These are phyloP conservation scores for Heliosperma pusillum DNA, from an alignment of 148 eudicot species.

Conservation along the genomic window DNA sequence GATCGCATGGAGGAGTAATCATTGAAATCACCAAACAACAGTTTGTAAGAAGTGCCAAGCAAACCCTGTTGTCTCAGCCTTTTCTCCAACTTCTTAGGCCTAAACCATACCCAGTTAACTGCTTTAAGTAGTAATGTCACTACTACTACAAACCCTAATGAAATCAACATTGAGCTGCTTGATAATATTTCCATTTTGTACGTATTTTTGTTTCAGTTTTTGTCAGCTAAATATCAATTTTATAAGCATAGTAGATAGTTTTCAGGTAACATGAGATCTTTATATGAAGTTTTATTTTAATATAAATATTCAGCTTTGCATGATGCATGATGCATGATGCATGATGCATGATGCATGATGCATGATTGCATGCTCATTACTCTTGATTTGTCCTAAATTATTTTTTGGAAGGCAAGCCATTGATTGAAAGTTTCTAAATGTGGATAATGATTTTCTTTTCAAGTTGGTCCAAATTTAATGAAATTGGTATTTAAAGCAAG, in stretches of 20 bases:
- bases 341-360: no score
- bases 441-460: no score
- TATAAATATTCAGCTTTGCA: no score
- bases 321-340: no score
- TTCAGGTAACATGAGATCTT: no score
- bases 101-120: constrained; percentile 31
- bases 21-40: constrained; percentile 29
- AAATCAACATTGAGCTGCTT: constrained; percentile 4
- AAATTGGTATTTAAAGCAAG: no score
- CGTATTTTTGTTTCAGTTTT: no score
- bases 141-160: constrained; percentile 6
- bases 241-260: neutral
- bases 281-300: no score
- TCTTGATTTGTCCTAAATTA: no score
- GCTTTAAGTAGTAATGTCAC: constrained; percentile 12
- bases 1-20: neutral
- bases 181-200: constrained; percentile 16
- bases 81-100: constrained; percentile 27
- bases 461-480: no score
- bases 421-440: no score
- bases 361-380: neutral
- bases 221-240: neutral
- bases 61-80: constrained; percentile 28
- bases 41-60: constrained; percentile 24
- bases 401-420: neutral